These are phyloP conservation scores for Cucurbita argyrosperma DNA, from an alignment of 306 rosid genomes.

Conservation along the genomic window DNA sequence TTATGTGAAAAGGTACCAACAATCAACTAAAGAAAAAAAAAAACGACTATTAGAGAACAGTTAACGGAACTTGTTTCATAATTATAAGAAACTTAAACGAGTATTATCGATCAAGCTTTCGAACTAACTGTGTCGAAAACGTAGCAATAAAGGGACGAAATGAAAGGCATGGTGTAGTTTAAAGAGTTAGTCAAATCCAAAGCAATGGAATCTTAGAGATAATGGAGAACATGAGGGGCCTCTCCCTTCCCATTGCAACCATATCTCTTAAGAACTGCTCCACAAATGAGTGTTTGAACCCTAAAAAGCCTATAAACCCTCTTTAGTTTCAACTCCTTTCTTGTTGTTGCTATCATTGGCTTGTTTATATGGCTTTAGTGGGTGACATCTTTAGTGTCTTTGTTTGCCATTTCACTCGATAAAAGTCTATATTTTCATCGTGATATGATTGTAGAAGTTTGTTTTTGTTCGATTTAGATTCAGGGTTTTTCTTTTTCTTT, in stretches of 20 bases:
- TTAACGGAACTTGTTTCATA: background rate
- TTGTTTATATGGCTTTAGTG: background rate
- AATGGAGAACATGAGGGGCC: constrained; percentile 7
- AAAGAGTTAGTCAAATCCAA: constrained; percentile 6
- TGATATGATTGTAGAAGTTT: background rate
- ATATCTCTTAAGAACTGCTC: background rate
- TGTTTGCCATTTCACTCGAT: background rate
- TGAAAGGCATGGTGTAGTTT: constrained; percentile 1
- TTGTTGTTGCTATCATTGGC: background rate
- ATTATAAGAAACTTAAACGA: background rate
- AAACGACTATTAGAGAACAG: background rate
- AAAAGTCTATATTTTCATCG: background rate
- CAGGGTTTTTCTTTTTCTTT: background rate
- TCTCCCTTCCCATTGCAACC: background rate
- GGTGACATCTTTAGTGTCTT: background rate
- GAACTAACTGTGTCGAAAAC: no score
- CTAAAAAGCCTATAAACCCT: background rate
- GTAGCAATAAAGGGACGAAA: background rate
- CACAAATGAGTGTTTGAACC: background rate
- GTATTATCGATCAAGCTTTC: background rate
- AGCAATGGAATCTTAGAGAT: background rate
- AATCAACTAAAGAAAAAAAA: background rate
- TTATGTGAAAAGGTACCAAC: background rate
- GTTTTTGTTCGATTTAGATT: background rate
- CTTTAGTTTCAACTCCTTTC: background rate